Evolutionary conservation across 2,329 filamentous ascomycete genomes (phyloP).

Genomic region (Colletotrichum abscissum): DNA sequence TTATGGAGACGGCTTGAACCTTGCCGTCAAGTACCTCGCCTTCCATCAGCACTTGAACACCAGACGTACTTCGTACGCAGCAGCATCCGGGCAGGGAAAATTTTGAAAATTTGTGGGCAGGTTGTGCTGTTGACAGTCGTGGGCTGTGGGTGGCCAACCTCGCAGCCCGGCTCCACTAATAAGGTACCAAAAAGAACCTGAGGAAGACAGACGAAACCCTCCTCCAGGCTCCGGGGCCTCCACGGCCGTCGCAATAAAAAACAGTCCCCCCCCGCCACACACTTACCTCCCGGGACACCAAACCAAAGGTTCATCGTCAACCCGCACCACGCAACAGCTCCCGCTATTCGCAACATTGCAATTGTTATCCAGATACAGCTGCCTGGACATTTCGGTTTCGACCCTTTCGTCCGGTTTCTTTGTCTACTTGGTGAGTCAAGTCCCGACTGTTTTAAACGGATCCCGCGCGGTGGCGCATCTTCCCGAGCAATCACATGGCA

Average conservation of each 20-base stretch:
- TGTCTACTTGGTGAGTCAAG: slow-evolving; percentile 23
- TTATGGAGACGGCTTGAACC: slow-evolving; percentile 24
- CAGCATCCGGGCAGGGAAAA: slow-evolving; percentile 12
- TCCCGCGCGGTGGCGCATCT: neutral
- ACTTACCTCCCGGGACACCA: slow-evolving; percentile 11
- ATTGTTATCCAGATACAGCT: slow-evolving; percentile 17
- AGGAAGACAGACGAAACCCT: slow-evolving; percentile 32
- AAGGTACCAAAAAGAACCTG: slow-evolving; percentile 28
- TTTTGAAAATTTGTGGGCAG: slow-evolving; percentile 30
- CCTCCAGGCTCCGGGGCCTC: slow-evolving; percentile 6
- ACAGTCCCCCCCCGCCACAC: slow-evolving; percentile 20
- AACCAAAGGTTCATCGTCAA: slow-evolving; percentile 30
- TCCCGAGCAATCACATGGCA: slow-evolving; percentile 32
- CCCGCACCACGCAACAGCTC: slow-evolving; percentile 19
- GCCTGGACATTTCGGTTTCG: slow-evolving; percentile 20
- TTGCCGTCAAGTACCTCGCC: neutral
- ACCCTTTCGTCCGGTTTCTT: slow-evolving; percentile 14
- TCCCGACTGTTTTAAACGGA: slow-evolving; percentile 6
- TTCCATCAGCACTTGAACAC: too few species aligned
- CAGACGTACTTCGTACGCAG: too few species aligned
- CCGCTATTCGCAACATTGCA: slow-evolving; percentile 5
- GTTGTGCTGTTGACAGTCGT: slow-evolving; percentile 12
- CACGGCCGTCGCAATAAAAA: slow-evolving; percentile 33
- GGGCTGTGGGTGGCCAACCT: slow-evolving; percentile 19
- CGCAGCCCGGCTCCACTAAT: slow-evolving; percentile 7